Evolutionary conservation across 192 early-diverging fungal genomes (phyloP).

Genomic region (Diversispora epigaea): DNA sequence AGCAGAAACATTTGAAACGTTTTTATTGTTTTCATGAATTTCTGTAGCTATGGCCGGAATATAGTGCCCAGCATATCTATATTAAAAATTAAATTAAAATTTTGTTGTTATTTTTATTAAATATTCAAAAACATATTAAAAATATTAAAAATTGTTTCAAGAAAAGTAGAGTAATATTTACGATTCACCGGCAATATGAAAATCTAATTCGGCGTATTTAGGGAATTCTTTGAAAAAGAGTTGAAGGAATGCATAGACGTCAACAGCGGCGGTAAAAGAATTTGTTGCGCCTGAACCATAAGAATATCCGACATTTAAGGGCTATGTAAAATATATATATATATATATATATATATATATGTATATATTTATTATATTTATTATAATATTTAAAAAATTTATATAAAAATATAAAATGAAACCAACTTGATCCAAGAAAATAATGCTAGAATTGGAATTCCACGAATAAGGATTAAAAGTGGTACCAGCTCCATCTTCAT

Average conservation of each 20-base stretch:
- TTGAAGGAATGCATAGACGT: constrained; percentile 91
- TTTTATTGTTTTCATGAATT: constrained; percentile 77
- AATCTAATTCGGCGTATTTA: constrained; percentile 74
- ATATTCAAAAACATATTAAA: constrained; percentile 26
- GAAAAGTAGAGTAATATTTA: constrained; percentile 14
- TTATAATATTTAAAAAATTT: no score
- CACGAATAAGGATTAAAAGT: constrained; percentile 75
- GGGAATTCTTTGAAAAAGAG: constrained; percentile 85
- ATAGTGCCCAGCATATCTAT: constrained; percentile 85
- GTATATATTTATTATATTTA: constrained; percentile 1
- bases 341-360: constrained; percentile 14
- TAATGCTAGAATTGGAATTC: constrained; percentile 87
- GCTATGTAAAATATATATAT: constrained; percentile 44
- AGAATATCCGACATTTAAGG: constrained; percentile 88
- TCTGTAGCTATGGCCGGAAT: constrained; percentile 85
- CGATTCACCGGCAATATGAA: constrained; percentile 88
- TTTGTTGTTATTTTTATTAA: neutral
- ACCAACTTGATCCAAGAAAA: constrained; percentile 76
- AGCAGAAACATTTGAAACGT: constrained; percentile 22
- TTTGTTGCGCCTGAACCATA: constrained; percentile 74
- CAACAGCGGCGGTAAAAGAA: constrained; percentile 75
- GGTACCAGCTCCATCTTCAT: constrained; percentile 68
- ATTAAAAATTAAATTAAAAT: neutral
- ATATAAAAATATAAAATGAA: constrained; percentile 1
- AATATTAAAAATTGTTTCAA: constrained; percentile 6